A percentile compares a stretch with the other conserved stretches of the same genome.
Conservation (phyloP, 805 yeast species). For the Yarrowia porcina region DNA sequence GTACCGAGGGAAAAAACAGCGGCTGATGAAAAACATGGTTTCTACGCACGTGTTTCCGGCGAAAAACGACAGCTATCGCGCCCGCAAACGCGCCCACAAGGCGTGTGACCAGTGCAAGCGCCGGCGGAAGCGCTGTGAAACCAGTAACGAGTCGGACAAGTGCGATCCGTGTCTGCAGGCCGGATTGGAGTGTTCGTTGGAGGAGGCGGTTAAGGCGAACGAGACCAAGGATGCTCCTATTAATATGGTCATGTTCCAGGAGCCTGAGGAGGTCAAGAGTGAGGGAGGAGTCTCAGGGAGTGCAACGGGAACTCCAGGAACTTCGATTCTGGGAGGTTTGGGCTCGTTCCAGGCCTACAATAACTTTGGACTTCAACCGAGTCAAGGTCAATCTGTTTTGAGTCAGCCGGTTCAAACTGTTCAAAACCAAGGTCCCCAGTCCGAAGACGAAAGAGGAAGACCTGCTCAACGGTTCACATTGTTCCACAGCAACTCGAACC, state of each 20-base stretch:
- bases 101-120: conserved; percentile 45
- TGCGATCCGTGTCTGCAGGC: conserved; percentile 40
- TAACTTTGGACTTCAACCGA: neutral
- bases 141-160: conserved; percentile 33
- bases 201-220: conserved; percentile 24
- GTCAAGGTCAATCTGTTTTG: neutral
- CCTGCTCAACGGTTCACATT: conserved; percentile 6
- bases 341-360: conserved; percentile 6
- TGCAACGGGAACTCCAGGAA: no score
- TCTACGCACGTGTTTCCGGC: conserved; percentile 46
- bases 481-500: neutral
- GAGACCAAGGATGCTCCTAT: neutral
- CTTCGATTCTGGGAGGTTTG: neutral
- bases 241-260: conserved; percentile 20
- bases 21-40: neutral
- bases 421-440: neutral
- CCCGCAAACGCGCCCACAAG: conserved; percentile 44
- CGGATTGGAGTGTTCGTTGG: conserved; percentile 36
- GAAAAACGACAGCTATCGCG: conserved; percentile 42
- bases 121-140: conserved; percentile 39
- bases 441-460: conserved; percentile 3
- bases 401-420: neutral
- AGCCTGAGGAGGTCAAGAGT: conserved; percentile 16
- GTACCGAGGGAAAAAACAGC: no score
- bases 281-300: neutral